Evolutionary conservation across 148 eudicot genomes (phyloP).

Genomic region (Polygonum aviculare): DNA sequence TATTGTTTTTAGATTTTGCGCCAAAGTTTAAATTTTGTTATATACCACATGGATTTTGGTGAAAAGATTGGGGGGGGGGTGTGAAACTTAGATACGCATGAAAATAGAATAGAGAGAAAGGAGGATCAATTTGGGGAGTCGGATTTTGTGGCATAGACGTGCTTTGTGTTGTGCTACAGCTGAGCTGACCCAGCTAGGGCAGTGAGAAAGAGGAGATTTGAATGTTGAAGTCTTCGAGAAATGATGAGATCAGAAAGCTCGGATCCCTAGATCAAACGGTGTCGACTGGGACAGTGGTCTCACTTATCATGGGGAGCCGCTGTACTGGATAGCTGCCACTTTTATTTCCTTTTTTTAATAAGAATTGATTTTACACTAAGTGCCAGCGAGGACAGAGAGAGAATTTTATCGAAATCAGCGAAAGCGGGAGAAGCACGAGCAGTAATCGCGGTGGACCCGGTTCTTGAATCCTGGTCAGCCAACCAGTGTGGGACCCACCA

Average conservation of each 20-base stretch:
- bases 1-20: neutral
- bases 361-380: slow-evolving; percentile 1
- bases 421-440: slow-evolving; percentile 11
- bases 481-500: slow-evolving; percentile 4
- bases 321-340: slow-evolving; percentile 8
- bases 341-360: neutral
- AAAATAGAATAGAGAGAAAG: neutral
- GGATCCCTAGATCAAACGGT: slow-evolving; percentile 22
- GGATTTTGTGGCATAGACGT: neutral
- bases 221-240: slow-evolving; percentile 3
- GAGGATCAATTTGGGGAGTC: slow-evolving; percentile 2
- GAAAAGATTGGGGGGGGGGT: neutral
- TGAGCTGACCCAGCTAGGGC: neutral
- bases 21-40: too few relatives aligned
- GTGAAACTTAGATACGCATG: neutral
- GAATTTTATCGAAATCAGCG: slow-evolving; percentile 31
- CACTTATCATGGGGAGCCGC: neutral
- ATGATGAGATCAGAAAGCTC: slow-evolving; percentile 18
- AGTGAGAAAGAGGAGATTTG: slow-evolving; percentile 5
- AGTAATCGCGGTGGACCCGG: slow-evolving; percentile 11
- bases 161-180: neutral
- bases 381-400: slow-evolving; percentile 14
- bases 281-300: neutral
- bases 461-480: slow-evolving; percentile 6
- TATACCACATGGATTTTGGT: neutral